Conservation (phyloP, 441 rosid species). For the Theobroma grandiflorum region DNA sequence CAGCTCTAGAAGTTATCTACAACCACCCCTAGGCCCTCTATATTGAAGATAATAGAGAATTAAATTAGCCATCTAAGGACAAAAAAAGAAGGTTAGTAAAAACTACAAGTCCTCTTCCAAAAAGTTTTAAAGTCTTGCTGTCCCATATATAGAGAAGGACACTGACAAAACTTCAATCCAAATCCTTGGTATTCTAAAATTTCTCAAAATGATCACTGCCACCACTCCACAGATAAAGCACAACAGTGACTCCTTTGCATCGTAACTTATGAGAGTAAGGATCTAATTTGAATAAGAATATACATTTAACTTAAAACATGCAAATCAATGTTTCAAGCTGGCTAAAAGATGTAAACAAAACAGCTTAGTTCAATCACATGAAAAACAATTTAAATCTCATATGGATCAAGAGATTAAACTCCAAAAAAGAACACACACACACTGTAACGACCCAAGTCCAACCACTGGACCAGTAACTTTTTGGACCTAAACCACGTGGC, state of each 20-base stretch:
- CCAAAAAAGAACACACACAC: background rate
- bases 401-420: background rate
- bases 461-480: no score
- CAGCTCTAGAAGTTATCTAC: background rate
- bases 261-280: background rate
- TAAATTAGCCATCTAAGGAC: background rate
- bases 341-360: background rate
- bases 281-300: background rate
- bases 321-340: background rate
- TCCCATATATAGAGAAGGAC: background rate
- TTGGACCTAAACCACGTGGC: no score
- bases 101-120: background rate
- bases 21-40: background rate
- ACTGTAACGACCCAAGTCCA: no score
- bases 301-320: background rate
- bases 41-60: background rate
- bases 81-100: background rate
- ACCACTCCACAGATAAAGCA: background rate
- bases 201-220: background rate
- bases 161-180: background rate
- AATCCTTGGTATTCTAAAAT: background rate
- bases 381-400: background rate
- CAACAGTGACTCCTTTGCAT: background rate
- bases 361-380: background rate
- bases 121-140: background rate